Conservation (phyloP, 352 stramenopile genomes). For the Pythium phragmitis region DNA sequence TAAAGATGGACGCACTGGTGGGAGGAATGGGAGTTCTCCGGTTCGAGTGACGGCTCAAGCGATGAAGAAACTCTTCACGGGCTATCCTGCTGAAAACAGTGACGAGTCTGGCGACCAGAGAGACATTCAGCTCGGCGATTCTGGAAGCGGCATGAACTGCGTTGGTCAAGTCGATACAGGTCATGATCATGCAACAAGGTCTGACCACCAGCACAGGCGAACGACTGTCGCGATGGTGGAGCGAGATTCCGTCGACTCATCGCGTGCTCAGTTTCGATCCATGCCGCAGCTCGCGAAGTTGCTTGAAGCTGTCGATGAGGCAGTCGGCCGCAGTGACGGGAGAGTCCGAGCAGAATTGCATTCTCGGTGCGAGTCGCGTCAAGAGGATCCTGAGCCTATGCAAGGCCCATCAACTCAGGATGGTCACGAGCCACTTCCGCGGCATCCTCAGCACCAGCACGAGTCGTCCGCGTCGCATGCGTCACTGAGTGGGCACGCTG, state of each 20-base stretch:
- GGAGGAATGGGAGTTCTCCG: neutral
- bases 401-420: neutral
- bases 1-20: neutral
- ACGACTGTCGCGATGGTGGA: neutral
- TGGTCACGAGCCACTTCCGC: neutral
- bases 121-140: neutral
- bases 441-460: neutral
- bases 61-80: neutral
- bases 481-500: neutral
- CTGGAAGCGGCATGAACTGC: neutral
- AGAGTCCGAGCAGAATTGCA: neutral
- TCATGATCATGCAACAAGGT: neutral
- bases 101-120: neutral
- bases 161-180: neutral
- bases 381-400: neutral
- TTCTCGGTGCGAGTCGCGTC: neutral
- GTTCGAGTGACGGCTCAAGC: neutral
- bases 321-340: neutral
- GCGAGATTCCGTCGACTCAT: too few species aligned
- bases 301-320: neutral
- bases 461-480: neutral
- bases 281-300: neutral
- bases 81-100: neutral
- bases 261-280: neutral
- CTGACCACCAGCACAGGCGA: neutral